phyloP scores from a whole-genome alignment of 495 filamentous ascomycete genomes.

The Aspergillus indologenus region DNA sequence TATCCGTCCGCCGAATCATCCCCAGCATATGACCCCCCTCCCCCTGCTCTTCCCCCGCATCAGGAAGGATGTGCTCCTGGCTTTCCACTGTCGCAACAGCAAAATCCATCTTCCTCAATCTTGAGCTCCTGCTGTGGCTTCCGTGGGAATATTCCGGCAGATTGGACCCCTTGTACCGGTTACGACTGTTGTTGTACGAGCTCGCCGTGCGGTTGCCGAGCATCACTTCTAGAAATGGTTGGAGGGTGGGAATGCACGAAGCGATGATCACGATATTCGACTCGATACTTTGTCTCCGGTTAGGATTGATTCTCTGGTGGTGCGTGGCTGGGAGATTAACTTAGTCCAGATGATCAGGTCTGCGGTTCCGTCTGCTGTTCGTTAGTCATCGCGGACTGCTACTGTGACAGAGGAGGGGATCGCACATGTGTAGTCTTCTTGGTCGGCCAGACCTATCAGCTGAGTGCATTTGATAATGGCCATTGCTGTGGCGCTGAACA shows the following conservation, averaged over 20 bases:
- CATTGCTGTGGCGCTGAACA: constrained; percentile 29
- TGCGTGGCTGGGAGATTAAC: constrained; percentile 14
- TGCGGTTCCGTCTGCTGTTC: constrained; percentile 30
- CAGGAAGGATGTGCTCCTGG: constrained; percentile 30
- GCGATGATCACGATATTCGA: constrained; percentile 41
- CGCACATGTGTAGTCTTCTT: constrained; percentile 37
- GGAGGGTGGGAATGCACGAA: constrained; percentile 43
- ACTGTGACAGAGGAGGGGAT: background rate
- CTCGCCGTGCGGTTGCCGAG: constrained; percentile 29
- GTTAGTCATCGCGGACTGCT: constrained; percentile 3
- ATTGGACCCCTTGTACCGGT: constrained; percentile 19
- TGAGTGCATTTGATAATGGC: constrained; percentile 39
- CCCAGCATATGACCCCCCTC: constrained; percentile 13
- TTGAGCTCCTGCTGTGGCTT: constrained; percentile 16
- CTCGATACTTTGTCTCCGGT: constrained; percentile 29
- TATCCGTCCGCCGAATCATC: constrained; percentile 29
- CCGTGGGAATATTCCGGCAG: constrained; percentile 16
- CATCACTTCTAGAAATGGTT: constrained; percentile 38
- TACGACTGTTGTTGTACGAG: constrained; percentile 28
- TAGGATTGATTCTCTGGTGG: background rate
- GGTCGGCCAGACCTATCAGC: constrained; percentile 32
- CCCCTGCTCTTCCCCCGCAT: background rate
- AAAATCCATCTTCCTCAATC: constrained; percentile 17
- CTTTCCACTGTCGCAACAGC: constrained; percentile 28
- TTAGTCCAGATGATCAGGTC: constrained; percentile 38